Evolutionary conservation across 768 basidiomycete species (phyloP), one percentile per base, ranked within the genome.

Genomic region (Pleurotus djamor): DNA sequence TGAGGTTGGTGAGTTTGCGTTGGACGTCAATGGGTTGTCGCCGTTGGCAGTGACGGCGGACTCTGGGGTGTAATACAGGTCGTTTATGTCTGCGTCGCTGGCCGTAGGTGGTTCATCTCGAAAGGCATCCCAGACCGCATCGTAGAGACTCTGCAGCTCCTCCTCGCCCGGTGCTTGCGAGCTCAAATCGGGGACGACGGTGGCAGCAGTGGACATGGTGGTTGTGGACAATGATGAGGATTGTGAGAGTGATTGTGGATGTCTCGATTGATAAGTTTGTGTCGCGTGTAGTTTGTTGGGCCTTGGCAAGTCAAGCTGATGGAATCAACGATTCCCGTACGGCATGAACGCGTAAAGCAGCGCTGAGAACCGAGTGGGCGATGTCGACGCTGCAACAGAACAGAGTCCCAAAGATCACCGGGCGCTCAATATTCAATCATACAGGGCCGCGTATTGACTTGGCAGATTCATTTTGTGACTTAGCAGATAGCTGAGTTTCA

Each of bases 81-180:
- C 74, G 59, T 74, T 74, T 45, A 74, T 59, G 62, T 77, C 70
- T 34, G 65, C 67, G 49, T 77, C 75, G 38, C 69, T 67, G 36
- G 72, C 60, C 43, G 63, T 38, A 48, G 61, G 49, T 35, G 68
- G 61, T 6, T 79, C 79, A 5, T 88, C 85, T 34, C 78, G 72
- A 65, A 89, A 91, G 33, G 82, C 83, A 48, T 83, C 83, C 76
- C 87, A 86, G 17, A 91, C 89, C 69, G 89, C 86, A 62, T 90
- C 83, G 71, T 91, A 92, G 47, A 92, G 80, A 59, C 81, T 79
- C 64, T 89, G 86, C 4, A 91, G 79, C 67, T 91, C 89, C 65
- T 85, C 84, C 61, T 91, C 89, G 41, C 82, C 82, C 3, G 86
- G 83, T 51, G 77, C 73, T 9, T 32, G 60, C 3, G 60, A 28